phyloP scores from a whole-genome alignment of 2,329 filamentous ascomycete species.

The Xylaria sp. region DNA sequence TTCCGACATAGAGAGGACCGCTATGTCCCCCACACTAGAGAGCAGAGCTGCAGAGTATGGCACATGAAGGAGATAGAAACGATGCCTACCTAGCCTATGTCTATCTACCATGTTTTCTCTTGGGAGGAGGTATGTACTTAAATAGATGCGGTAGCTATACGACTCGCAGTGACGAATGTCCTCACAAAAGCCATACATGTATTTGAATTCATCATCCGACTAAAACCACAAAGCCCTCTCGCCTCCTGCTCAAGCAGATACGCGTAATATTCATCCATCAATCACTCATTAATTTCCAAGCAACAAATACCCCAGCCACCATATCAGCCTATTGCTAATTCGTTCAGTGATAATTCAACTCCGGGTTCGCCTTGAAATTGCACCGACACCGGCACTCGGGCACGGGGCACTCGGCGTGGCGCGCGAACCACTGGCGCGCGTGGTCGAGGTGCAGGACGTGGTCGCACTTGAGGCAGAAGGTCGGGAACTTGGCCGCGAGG shows the following conservation, averaged over 20 bases:
- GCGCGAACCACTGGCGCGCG: constrained; percentile 72
- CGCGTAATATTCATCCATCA: not conserved
- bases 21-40: no score
- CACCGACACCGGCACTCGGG: constrained; percentile 75
- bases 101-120: no score
- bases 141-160: no score
- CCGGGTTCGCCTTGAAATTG: constrained; percentile 69
- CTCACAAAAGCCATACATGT: no score
- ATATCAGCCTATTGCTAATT: not conserved
- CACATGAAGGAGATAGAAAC: no score
- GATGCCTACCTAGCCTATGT: no score
- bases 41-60: no score
- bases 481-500: constrained; percentile 70
- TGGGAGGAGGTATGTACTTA: no score
- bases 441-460: constrained; percentile 76
- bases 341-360: constrained; percentile 62
- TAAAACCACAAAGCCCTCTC: not conserved
- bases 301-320: not conserved
- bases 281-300: not conserved
- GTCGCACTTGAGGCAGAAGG: constrained; percentile 75
- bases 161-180: no score
- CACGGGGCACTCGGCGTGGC: constrained; percentile 74
- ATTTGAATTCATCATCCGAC: not conserved
- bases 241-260: not conserved
- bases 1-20: no score